Conservation (phyloP, 2,329 filamentous ascomycete genomes). For the Hymenoscyphus infarciens region DNA sequence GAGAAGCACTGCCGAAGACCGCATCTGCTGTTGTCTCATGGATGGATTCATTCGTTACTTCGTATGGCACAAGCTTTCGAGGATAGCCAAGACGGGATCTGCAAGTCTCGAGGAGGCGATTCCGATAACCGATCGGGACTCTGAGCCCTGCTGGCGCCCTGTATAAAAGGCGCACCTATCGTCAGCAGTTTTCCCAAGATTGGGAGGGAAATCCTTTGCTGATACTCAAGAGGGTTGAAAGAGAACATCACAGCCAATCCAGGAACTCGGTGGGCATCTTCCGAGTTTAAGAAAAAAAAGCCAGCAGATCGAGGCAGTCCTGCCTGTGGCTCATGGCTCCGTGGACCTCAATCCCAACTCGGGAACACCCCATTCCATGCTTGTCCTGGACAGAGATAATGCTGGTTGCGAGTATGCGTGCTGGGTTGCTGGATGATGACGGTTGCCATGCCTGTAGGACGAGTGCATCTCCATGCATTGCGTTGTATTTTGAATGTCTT, state of each 20-base stretch:
- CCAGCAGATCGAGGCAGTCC: neutral
- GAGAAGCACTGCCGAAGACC: neutral
- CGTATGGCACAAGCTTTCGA: constrained; percentile 5
- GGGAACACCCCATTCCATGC: neutral
- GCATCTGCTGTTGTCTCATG: constrained; percentile 2
- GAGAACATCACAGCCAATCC: neutral
- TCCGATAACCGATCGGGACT: constrained; percentile 9
- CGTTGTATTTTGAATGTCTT: neutral
- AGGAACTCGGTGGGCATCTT: constrained; percentile 1
- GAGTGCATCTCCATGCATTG: neutral
- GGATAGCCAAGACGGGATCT: constrained; percentile 10
- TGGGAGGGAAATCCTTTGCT: constrained; percentile 7
- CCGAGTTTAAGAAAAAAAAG: constrained; percentile 3
- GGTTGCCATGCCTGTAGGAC: neutral
- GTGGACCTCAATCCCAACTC: neutral
- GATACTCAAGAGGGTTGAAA: neutral
- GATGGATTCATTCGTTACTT: neutral
- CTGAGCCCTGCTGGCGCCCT: constrained; percentile 2
- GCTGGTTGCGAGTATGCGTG: neutral
- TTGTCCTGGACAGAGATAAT: neutral
- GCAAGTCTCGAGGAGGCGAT: neutral
- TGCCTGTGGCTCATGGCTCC: neutral
- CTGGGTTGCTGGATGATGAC: neutral
- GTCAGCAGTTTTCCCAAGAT: constrained; percentile 11
- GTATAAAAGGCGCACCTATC: constrained; percentile 11